Evolutionary conservation across 306 rosid genomes (phyloP).

Genomic region (Castanea crenata): DNA sequence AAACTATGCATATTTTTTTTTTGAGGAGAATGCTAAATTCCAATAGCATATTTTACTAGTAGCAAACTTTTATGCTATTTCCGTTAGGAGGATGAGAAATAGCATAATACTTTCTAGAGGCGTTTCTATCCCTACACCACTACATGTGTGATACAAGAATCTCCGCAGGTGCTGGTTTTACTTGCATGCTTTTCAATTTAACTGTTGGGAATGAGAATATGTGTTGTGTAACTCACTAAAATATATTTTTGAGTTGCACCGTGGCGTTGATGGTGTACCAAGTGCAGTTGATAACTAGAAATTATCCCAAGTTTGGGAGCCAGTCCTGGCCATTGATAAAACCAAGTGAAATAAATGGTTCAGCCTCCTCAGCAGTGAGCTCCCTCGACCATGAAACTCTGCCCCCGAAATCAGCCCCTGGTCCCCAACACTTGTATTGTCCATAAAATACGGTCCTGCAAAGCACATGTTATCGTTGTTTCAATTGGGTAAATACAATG

Average conservation of each 20-base stretch:
- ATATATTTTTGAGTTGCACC: no score
- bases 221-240: no score
- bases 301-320: conserved; percentile 6
- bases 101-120: no score
- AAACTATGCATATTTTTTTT: no score
- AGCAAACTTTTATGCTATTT: no score
- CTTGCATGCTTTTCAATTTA: neutral
- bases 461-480: conserved; percentile 14
- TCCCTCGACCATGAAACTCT: conserved; percentile 80
- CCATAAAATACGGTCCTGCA: conserved; percentile 81
- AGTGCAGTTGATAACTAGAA: neutral
- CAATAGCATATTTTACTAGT: no score
- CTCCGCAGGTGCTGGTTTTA: neutral
- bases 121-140: no score
- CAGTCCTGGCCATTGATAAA: conserved; percentile 58
- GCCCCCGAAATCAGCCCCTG: conserved; percentile 64
- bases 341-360: conserved; percentile 61
- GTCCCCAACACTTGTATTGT: conserved; percentile 71
- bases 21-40: no score
- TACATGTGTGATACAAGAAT: neutral
- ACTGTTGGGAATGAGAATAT: neutral
- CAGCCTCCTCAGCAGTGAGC: conserved; percentile 60
- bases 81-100: no score
- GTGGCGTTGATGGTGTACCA: neutral
- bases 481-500: neutral